phyloP scores from a whole-genome alignment of 768 basidiomycete genomes.

The Tricholoma saponaceum region DNA sequence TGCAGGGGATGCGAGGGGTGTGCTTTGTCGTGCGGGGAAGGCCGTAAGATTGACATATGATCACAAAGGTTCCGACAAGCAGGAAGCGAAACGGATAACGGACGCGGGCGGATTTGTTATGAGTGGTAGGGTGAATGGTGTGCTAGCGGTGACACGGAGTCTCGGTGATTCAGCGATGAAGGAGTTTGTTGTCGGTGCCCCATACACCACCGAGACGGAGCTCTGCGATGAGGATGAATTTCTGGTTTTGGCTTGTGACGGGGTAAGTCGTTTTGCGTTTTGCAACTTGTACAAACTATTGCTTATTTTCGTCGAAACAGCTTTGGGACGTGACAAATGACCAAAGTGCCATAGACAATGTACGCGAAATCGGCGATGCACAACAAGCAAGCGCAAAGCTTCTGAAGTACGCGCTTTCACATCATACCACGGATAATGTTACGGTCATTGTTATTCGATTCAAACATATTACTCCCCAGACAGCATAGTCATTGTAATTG shows the following conservation, averaged over 20 bases:
- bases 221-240: conserved; percentile 91
- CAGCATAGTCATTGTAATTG: conserved; percentile 9
- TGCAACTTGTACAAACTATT: conserved; percentile 9
- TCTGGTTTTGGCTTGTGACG: conserved; percentile 94
- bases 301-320: conserved; percentile 33
- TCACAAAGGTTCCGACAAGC: conserved; percentile 96
- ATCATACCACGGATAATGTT: conserved; percentile 94
- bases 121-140: conserved; percentile 98
- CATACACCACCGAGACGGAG: conserved; percentile 97
- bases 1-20: conserved; percentile 93
- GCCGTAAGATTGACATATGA: conserved; percentile 96
- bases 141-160: conserved; percentile 92
- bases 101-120: conserved; percentile 99
- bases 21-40: conserved; percentile 85
- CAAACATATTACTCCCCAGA: conserved; percentile 36
- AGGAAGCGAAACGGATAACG: conserved; percentile 95
- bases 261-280: conserved; percentile 52
- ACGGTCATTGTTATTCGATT: conserved; percentile 88
- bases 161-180: conserved; percentile 98
- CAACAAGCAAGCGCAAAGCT: conserved; percentile 75
- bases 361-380: conserved; percentile 68
- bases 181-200: conserved; percentile 96
- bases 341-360: conserved; percentile 84
- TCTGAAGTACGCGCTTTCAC: conserved; percentile 78
- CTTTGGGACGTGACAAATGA: conserved; percentile 96